Evolutionary conservation across 108 stramenopile species (phyloP).

Genomic region (Cyclotella choctawhatcheeana): DNA sequence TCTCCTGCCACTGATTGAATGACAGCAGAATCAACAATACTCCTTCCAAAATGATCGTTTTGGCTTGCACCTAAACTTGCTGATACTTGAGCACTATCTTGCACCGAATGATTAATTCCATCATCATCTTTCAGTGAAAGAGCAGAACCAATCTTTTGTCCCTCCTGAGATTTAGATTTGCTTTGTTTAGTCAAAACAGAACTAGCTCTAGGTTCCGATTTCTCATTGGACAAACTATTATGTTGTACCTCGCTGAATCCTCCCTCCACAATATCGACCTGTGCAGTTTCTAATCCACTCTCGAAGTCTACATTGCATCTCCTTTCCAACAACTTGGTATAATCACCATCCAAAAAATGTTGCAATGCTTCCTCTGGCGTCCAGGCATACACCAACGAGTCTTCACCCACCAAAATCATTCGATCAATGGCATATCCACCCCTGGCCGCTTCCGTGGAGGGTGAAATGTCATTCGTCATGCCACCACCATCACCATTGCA

Average conservation of each 20-base stretch:
- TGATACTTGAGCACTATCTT: too few species aligned
- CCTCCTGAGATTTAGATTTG: background rate
- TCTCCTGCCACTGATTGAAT: background rate
- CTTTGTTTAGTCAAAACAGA: background rate
- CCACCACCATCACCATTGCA: slow-evolving; percentile 5
- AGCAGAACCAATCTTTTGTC: too few species aligned
- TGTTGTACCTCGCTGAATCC: background rate
- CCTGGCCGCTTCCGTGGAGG: slow-evolving; percentile 31
- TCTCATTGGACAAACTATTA: too few species aligned
- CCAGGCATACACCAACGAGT: slow-evolving; percentile 43
- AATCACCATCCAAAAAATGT: slow-evolving; percentile 33
- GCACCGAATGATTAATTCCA: too few species aligned
- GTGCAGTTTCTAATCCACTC: background rate
- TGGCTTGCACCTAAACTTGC: too few species aligned
- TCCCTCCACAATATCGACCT: background rate
- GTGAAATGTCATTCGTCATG: slow-evolving; percentile 18
- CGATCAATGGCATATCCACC: slow-evolving; percentile 36
- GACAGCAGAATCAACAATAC: too few species aligned
- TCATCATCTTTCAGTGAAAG: too few species aligned
- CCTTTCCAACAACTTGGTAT: slow-evolving; percentile 28
- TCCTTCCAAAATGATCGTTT: too few species aligned
- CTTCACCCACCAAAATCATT: slow-evolving; percentile 50
- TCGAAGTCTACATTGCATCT: slow-evolving; percentile 16
- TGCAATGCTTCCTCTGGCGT: slow-evolving; percentile 46
- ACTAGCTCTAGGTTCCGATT: too few species aligned